phyloP scores from a whole-genome alignment of 352 stramenopile species.

The Globisporangium viniferum region DNA sequence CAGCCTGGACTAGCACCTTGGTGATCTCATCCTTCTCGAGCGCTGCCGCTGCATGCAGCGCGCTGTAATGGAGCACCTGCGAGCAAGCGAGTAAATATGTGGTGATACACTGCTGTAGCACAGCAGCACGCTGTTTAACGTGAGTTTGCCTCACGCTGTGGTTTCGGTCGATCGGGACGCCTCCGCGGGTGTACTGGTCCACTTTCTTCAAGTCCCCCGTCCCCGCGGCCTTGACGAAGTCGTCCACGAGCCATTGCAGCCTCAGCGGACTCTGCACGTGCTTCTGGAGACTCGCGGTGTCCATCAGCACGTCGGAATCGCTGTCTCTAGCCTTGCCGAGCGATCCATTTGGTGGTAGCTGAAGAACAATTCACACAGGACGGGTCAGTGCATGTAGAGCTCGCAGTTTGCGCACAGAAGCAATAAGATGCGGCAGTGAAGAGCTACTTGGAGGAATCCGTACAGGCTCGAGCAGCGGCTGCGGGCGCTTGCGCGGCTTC shows the following conservation, averaged over 20 bases:
- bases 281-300: conserved; percentile 26
- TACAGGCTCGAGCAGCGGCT: conserved; percentile 24
- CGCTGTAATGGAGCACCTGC: conserved; percentile 51
- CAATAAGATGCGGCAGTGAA: background rate
- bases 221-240: conserved; percentile 51
- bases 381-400: background rate
- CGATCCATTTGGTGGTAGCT: background rate
- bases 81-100: background rate
- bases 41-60: conserved; percentile 42
- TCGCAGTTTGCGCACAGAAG: background rate
- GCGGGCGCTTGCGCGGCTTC: conserved; percentile 20
- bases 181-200: conserved; percentile 46
- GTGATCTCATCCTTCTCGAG: conserved; percentile 32
- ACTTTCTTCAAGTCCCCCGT: conserved; percentile 37
- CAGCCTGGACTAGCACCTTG: conserved; percentile 43
- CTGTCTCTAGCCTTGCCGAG: background rate
- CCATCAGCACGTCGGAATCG: background rate
- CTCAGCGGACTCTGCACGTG: conserved; percentile 48
- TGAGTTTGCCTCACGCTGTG: conserved; percentile 34
- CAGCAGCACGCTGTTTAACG: background rate
- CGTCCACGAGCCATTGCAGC: conserved; percentile 52
- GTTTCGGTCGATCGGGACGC: conserved; percentile 47
- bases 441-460: background rate
- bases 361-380: background rate
- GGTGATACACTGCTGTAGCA: background rate